Evolutionary conservation across 2,329 filamentous ascomycete genomes (phyloP).

Genomic region (Knufia fluminis): DNA sequence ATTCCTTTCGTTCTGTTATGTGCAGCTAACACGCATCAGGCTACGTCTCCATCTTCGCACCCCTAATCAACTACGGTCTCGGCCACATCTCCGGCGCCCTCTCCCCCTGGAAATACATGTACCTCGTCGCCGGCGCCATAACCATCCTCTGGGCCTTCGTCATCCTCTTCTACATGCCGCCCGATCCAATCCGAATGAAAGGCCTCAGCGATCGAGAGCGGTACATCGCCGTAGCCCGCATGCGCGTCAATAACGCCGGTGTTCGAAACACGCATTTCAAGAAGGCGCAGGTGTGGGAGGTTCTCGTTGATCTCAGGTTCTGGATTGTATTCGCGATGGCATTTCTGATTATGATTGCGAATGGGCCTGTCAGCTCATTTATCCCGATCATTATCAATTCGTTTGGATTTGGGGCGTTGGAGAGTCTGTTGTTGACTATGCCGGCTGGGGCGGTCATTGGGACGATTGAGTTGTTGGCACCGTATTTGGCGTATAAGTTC

Average conservation of each 20-base stretch:
- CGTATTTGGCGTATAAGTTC: constrained; percentile 34
- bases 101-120: constrained; percentile 61
- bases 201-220: constrained; percentile 56
- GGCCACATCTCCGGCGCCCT: constrained; percentile 51
- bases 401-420: constrained; percentile 55
- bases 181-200: constrained; percentile 58
- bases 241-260: constrained; percentile 55
- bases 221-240: constrained; percentile 54
- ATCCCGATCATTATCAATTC: constrained; percentile 62
- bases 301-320: constrained; percentile 49
- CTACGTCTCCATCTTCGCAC: constrained; percentile 38
- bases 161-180: constrained; percentile 54
- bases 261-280: constrained; percentile 55
- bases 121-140: constrained; percentile 53
- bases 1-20: neutral
- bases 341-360: constrained; percentile 59
- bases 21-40: constrained; percentile 23
- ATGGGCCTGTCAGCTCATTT: constrained; percentile 53
- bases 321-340: constrained; percentile 59
- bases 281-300: constrained; percentile 48
- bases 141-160: constrained; percentile 52
- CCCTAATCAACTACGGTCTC: constrained; percentile 57
- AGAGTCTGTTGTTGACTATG: constrained; percentile 54
- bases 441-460: constrained; percentile 32
- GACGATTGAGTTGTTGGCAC: constrained; percentile 32